Evolutionary conservation across 2,329 filamentous ascomycete genomes (phyloP).

Genomic region (Parastagonospora nodorum): DNA sequence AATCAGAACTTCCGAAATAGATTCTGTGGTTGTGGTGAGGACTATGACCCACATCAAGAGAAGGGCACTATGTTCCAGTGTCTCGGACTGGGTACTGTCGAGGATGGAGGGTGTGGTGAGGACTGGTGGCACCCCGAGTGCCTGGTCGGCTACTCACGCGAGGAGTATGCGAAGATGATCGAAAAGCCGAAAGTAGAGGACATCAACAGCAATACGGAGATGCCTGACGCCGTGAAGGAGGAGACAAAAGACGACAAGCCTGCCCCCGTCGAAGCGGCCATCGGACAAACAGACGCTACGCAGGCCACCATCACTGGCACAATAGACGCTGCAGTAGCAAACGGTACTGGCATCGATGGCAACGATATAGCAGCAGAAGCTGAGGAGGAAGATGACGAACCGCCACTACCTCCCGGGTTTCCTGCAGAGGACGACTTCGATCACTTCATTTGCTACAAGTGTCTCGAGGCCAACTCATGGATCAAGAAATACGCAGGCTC

Average conservation of each 20-base stretch:
- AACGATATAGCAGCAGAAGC: slow-evolving; percentile 53
- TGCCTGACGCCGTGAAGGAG: slow-evolving; percentile 6
- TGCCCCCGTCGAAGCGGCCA: slow-evolving; percentile 11
- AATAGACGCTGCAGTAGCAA: slow-evolving; percentile 24
- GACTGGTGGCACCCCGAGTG: slow-evolving; percentile 98
- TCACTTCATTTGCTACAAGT: slow-evolving; percentile 91
- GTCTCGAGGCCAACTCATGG: slow-evolving; percentile 86
- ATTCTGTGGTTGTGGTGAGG: slow-evolving; percentile 87
- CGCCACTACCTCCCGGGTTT: slow-evolving; percentile 81
- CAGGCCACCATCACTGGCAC: slow-evolving; percentile 15
- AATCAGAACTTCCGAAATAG: slow-evolving; percentile 94
- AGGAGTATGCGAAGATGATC: slow-evolving; percentile 65
- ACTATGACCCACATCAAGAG: slow-evolving; percentile 87
- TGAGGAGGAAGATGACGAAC: slow-evolving; percentile 61
- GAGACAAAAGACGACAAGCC: slow-evolving; percentile 2
- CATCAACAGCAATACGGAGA: slow-evolving; percentile 9
- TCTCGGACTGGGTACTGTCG: slow-evolving; percentile 77
- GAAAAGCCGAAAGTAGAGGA: slow-evolving; percentile 29
- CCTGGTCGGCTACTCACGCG: slow-evolving; percentile 76
- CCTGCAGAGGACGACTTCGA: slow-evolving; percentile 89
- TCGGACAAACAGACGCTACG: slow-evolving; percentile 11
- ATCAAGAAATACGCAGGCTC: slow-evolving; percentile 85
- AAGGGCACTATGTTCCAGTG: slow-evolving; percentile 99
- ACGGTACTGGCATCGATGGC: slow-evolving; percentile 31
- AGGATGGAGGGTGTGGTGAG: slow-evolving; percentile 89